These are phyloP conservation scores for Ogataea kodamae DNA, from an alignment of 805 yeast genomes.

Conservation along the genomic window DNA sequence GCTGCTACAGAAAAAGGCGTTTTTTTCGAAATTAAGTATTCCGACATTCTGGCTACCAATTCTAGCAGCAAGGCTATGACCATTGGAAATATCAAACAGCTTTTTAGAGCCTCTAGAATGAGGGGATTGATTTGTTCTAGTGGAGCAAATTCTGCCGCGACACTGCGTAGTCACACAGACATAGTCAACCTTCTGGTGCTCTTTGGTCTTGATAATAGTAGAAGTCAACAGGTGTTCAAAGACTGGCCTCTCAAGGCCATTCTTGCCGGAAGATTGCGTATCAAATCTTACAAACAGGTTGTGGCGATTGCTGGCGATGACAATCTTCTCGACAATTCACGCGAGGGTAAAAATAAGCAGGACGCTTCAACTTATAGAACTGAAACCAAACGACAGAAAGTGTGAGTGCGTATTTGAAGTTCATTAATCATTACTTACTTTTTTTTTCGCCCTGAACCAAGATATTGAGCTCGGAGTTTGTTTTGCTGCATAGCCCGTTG, in stretches of 20 bases:
- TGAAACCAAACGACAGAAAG: constrained; percentile 6
- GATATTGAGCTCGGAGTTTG: constrained; percentile 21
- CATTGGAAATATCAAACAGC: constrained; percentile 66
- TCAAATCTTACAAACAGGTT: constrained; percentile 75
- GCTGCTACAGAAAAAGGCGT: constrained; percentile 82
- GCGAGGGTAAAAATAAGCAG: constrained; percentile 21
- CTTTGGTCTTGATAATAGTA: constrained; percentile 65
- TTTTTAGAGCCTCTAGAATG: constrained; percentile 76
- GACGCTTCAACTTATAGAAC: constrained; percentile 7
- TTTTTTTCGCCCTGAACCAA: constrained; percentile 11
- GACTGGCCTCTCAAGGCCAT: constrained; percentile 62
- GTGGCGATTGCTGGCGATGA: constrained; percentile 53
- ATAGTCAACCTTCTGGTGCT: constrained; percentile 60
- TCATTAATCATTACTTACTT: constrained; percentile 7
- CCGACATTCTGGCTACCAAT: constrained; percentile 41
- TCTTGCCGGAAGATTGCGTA: constrained; percentile 69
- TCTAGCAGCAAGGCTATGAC: constrained; percentile 48
- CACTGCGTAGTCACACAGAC: constrained; percentile 63
- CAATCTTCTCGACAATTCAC: constrained; percentile 25
- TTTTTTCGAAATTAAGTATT: constrained; percentile 73
- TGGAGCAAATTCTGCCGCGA: constrained; percentile 52
- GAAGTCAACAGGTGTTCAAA: constrained; percentile 57
- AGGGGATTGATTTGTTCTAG: constrained; percentile 77
- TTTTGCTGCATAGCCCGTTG: constrained; percentile 33
- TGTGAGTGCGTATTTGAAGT: constrained; percentile 20